These are phyloP conservation scores for Metschnikowia baotianmanensis DNA, from an alignment of 805 yeast genomes.

Conservation along the genomic window DNA sequence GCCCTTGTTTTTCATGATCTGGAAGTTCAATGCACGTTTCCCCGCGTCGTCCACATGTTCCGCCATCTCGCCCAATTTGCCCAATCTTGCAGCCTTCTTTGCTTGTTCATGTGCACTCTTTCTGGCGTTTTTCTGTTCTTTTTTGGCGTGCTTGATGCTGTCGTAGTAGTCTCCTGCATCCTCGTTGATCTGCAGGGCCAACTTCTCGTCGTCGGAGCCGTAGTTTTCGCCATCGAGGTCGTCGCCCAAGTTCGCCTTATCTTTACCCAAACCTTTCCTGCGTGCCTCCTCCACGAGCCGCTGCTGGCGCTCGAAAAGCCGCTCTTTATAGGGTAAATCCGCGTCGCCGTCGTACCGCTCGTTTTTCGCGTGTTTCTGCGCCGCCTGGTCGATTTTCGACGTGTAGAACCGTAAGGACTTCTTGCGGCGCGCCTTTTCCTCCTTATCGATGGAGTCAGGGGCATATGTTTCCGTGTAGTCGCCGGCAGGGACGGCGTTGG, in stretches of 20 bases:
- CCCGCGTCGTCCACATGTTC: slow-evolving; percentile 74
- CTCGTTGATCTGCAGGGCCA: slow-evolving; percentile 42
- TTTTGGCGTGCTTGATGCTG: slow-evolving; percentile 46
- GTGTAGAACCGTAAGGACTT: slow-evolving; percentile 91
- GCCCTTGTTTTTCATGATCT: slow-evolving; percentile 94
- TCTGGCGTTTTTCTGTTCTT: slow-evolving; percentile 51
- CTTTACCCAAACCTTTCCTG: slow-evolving; percentile 60
- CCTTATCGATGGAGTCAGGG: slow-evolving; percentile 78
- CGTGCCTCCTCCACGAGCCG: slow-evolving; percentile 85
- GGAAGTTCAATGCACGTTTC: slow-evolving; percentile 92
- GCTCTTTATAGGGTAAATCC: slow-evolving; percentile 89
- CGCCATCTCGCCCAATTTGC: slow-evolving; percentile 69
- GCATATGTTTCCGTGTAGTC: slow-evolving; percentile 66
- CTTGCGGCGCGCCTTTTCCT: slow-evolving; percentile 79
- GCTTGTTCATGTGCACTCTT: slow-evolving; percentile 67
- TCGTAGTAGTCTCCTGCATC: slow-evolving; percentile 59
- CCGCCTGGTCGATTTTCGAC: slow-evolving; percentile 89
- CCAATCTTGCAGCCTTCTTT: slow-evolving; percentile 77
- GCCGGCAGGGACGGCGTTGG: slow-evolving; percentile 22
- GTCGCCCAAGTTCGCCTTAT: slow-evolving; percentile 52
- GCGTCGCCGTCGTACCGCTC: slow-evolving; percentile 74
- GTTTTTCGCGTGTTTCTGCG: slow-evolving; percentile 47
- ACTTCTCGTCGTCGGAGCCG: slow-evolving; percentile 46
- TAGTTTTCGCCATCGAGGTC: slow-evolving; percentile 53
- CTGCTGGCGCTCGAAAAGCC: slow-evolving; percentile 86